phyloP scores from a whole-genome alignment of 225 moss, liverwort and hornwort genomes.

The Bryoerythrophyllum caledonicum region DNA sequence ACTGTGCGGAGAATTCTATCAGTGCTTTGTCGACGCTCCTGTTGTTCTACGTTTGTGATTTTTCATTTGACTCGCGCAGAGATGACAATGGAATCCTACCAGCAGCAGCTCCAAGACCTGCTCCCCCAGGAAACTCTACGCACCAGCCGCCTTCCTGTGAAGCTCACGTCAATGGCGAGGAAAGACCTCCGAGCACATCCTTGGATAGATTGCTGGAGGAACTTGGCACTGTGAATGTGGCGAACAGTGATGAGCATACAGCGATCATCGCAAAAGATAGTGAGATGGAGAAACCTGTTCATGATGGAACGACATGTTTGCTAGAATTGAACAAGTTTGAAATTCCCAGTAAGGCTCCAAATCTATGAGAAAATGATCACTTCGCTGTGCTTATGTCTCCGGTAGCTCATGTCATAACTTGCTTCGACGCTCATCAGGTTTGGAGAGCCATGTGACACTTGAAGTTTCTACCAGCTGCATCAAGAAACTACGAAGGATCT shows the following conservation, averaged over 20 bases:
- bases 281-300: slow-evolving; percentile 10
- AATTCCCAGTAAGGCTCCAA: slow-evolving; percentile 28
- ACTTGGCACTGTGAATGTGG: slow-evolving; percentile 32
- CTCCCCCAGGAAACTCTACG: slow-evolving; percentile 37
- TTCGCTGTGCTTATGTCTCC: background rate
- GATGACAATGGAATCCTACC: slow-evolving; percentile 19
- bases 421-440: slow-evolving; percentile 29
- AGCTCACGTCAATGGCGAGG: slow-evolving; percentile 32
- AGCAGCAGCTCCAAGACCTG: slow-evolving; percentile 24
- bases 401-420: background rate
- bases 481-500: slow-evolving; percentile 35
- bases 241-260: slow-evolving; percentile 14
- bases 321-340: slow-evolving; percentile 14
- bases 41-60: background rate
- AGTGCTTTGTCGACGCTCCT: background rate
- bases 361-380: background rate
- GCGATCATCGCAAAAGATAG: slow-evolving; percentile 7
- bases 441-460: slow-evolving; percentile 21
- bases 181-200: slow-evolving; percentile 26
- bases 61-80: background rate
- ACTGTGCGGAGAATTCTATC: slow-evolving; percentile 5
- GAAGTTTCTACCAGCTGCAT: slow-evolving; percentile 26
- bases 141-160: slow-evolving; percentile 22
- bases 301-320: slow-evolving; percentile 12
- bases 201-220: slow-evolving; percentile 37